phyloP scores from a whole-genome alignment of 83 land plant species.

The Diphasiastrum complanatum region DNA sequence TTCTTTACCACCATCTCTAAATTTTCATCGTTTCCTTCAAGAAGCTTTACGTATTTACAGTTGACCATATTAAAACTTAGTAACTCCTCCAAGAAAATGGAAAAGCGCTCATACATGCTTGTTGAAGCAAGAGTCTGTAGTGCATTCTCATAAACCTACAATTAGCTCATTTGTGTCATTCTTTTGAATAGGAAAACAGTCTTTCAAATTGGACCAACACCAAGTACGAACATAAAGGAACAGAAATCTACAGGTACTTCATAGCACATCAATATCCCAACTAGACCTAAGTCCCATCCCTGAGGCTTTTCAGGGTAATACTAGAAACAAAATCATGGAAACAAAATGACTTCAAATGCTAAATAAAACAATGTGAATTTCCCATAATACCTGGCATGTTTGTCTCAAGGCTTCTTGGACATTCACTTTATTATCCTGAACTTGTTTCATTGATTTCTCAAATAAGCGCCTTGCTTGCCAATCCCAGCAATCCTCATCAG shows the following conservation, averaged over 20 bases:
- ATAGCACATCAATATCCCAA: no score
- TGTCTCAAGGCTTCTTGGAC: background rate
- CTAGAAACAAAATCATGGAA: background rate
- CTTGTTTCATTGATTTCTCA: constrained; percentile 11
- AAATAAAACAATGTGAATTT: constrained; percentile 1
- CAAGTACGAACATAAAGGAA: no score
- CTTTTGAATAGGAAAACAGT: background rate
- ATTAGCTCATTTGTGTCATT: background rate
- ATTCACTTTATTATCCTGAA: constrained; percentile 15
- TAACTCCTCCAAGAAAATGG: constrained; percentile 20
- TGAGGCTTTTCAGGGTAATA: background rate
- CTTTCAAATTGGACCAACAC: no score
- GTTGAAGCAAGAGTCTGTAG: constrained; percentile 23
- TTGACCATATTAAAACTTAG: constrained; percentile 11
- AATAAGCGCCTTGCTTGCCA: constrained; percentile 68
- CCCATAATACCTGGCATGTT: background rate
- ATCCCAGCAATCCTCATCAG: constrained; percentile 75
- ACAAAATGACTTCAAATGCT: background rate
- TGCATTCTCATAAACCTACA: constrained; percentile 36
- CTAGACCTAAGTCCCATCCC: no score
- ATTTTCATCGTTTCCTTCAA: background rate
- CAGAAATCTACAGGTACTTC: no score
- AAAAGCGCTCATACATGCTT: constrained; percentile 31
- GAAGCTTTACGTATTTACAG: background rate
- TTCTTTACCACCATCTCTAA: constrained; percentile 4